Base-by-base conservation (phyloP, 768 basidiomycete genomes). In the Agrocybe pediades region DNA sequence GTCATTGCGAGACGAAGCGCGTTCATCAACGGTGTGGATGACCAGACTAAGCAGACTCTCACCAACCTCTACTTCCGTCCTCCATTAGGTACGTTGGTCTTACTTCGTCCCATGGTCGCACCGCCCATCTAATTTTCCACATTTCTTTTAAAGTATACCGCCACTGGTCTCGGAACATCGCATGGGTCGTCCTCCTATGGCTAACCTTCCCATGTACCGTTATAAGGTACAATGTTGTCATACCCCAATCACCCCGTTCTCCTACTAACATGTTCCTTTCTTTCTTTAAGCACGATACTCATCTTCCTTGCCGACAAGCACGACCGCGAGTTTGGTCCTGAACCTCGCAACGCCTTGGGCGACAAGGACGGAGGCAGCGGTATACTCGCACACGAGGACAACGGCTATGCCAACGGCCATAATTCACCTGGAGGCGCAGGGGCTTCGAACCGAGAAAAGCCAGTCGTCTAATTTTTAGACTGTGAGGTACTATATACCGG, bases 141-240 rank as follows among this genome's bases (percentile, higher is more conserved):
- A 29, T 46, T 25, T 42, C 2, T 23, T 16, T 11, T n/a, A 4
- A 25, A 72, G 71, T 58, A 7, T 72, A 74, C 47, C 59, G 63
- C 7, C 47, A 47, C 1, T 73, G 62, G 56, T 29, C 67, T 0
- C 62, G 62, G 15, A 74, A 72, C 46, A 66, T 73, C 25, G 68
- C 67, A 1, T 73, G 66, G 59, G 54, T 72, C 9, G 67, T 68
- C 36, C 48, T 73, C 2, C 45, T 73, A 4, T 74, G 72, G 71
- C 44, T 69, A 2, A 67, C 69, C 6, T 63, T 67, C 29, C 41
- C 66, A 5, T 60, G 53, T 13, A 73, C 70, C 9, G 43, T 62
- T 2, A 63, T 58, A 1, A 65, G 68, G 71, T 71, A 46, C 17
- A 25, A 0, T 41, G 40, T 16, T 41, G 40, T 9, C n/a, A n/a